Conservation (phyloP, 768 basidiomycete species). For the Chalciporus chontae region DNA sequence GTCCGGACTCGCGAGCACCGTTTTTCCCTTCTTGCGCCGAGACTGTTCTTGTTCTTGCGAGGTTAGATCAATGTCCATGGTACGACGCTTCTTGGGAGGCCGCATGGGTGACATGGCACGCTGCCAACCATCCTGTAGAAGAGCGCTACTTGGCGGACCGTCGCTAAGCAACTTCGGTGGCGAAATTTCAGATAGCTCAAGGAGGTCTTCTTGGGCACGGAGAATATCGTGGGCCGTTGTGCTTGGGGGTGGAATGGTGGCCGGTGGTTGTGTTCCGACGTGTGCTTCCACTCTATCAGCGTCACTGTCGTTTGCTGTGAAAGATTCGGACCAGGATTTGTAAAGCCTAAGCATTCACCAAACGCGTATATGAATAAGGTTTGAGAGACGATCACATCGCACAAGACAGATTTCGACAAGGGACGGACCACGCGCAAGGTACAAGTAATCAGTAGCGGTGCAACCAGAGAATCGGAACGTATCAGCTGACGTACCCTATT, state of each 20-base stretch:
- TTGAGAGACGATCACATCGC: conserved; percentile 22
- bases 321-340: conserved; percentile 18
- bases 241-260: not conserved
- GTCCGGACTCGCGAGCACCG: conserved; percentile 6
- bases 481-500: conserved; percentile 41
- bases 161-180: conserved; percentile 29
- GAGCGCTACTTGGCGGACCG: conserved; percentile 6
- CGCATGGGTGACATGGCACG: conserved; percentile 38
- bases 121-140: conserved; percentile 17
- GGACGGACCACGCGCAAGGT: conserved; percentile 20
- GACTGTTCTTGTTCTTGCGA: conserved; percentile 12
- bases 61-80: conserved; percentile 23
- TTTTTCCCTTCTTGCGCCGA: conserved; percentile 33
- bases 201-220: conserved; percentile 12
- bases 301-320: conserved; percentile 6
- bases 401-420: conserved; percentile 16
- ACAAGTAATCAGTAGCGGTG: conserved; percentile 26
- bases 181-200: conserved; percentile 53
- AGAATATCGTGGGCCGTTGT: conserved; percentile 1
- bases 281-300: conserved; percentile 9
- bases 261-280: conserved; percentile 6
- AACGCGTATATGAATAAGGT: conserved; percentile 18
- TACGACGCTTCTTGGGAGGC: conserved; percentile 47
- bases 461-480: conserved; percentile 9
- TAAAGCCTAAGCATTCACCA: conserved; percentile 27